Evolutionary conservation across 306 rosid species (phyloP).

Genomic region (Quercus glauca): DNA sequence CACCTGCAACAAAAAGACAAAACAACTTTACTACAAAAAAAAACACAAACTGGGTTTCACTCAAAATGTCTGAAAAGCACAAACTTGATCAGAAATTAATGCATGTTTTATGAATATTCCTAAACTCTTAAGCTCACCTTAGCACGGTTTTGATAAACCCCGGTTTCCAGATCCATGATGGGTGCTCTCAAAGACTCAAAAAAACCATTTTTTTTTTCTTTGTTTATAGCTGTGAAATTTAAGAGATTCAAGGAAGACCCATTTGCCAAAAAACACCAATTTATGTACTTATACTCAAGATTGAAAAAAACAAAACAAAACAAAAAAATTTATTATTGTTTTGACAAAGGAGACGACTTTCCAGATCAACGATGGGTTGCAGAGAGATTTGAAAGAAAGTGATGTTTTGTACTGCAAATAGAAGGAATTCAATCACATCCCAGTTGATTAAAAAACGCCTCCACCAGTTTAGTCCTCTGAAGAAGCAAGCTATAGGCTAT

Average conservation of each 20-base stretch:
- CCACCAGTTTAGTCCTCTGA: constrained; percentile 7
- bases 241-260: constrained; percentile 16
- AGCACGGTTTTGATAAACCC: constrained; percentile 34
- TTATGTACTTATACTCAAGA: too few species aligned
- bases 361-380: constrained; percentile 34
- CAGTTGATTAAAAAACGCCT: constrained; percentile 33
- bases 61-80: background rate
- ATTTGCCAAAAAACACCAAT: constrained; percentile 10
- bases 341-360: constrained; percentile 23
- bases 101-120: constrained; percentile 13
- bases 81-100: constrained; percentile 7
- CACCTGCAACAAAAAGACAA: constrained; percentile 39
- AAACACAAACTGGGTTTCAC: constrained; percentile 11
- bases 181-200: constrained; percentile 28
- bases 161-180: constrained; percentile 79
- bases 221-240: background rate
- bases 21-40: constrained; percentile 21
- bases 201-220: constrained; percentile 33
- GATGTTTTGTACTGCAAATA: constrained; percentile 1
- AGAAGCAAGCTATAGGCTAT: background rate
- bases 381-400: constrained; percentile 30
- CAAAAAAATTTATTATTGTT: background rate
- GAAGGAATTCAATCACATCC: constrained; percentile 28
- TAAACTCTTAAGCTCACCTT: constrained; percentile 57
- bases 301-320: background rate